Base-by-base conservation (phyloP, 306 rosid species). In the Dryas alaskensis region DNA sequence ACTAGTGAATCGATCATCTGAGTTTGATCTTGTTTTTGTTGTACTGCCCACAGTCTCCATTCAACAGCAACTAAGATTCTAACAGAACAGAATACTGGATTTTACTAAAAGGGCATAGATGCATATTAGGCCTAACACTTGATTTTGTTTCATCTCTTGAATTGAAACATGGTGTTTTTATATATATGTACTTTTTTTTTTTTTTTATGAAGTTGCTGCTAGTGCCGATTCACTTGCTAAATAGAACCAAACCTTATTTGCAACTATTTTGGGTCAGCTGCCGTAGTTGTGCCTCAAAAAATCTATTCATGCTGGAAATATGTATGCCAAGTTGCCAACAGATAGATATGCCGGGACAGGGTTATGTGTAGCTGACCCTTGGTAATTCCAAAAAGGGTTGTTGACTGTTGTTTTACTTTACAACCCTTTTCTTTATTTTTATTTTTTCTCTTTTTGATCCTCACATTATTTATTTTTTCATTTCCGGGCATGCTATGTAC, bases 401-500 rank as follows among this genome's bases (percentile, higher is more conserved):
- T 53, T 40, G 40, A 69, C 7, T 42, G n/a, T 42, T 54, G 19
- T n/a, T 62, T 49, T 17, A 6, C 7, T 40, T 8, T 44, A 40
- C 17, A 1, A 10, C 0, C 6, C 6, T 19, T 4, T 1, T 8
- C 1, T 55, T 52, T 10, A 3, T 4, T 17, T 60, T 39, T 55
- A 2, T 16, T 1, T 53, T 73, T 14, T 27, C 8, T 6, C 1
- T 3, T 46, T 7, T 8, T 2, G 27, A 64, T 66, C 50, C 22
- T 59, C 44, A 48, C 59, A 67, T 14, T 10, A 48, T 8, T 25
- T 6, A 25, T 44, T 75, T 54, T 54, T 31, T 31, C 3, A 31
- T 31, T 31, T 31, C 37, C 62, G 73, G 72, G 47, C 12, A 27
- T 81, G 84, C 62, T 78, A 70, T 59, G 60, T 82, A 5, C 67